Conservation (phyloP, 345 rosid species). For the Kernera saxatilis region DNA sequence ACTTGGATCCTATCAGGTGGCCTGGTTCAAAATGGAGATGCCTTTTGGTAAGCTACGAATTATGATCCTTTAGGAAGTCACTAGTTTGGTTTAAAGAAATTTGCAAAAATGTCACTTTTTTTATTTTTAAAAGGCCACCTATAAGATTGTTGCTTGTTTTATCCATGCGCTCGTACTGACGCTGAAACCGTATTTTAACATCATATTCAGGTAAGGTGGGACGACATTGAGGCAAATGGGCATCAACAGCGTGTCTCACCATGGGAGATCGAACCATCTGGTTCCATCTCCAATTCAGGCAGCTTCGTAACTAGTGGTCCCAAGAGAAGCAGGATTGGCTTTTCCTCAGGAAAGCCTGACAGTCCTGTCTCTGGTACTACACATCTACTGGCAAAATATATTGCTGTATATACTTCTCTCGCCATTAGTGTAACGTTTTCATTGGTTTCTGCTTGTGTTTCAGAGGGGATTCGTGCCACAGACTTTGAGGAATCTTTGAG, state of each 20-base stretch:
- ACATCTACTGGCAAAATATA: background rate
- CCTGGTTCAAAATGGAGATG: slow-evolving; percentile 96
- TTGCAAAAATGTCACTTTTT: too few relatives aligned
- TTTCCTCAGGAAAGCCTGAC: slow-evolving; percentile 62
- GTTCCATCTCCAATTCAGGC: slow-evolving; percentile 49
- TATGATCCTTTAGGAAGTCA: background rate
- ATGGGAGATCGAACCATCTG: slow-evolving; percentile 85
- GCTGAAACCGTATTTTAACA: slow-evolving; percentile 7
- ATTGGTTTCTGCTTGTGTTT: background rate
- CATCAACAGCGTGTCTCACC: slow-evolving; percentile 77
- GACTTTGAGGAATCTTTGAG: slow-evolving; percentile 88
- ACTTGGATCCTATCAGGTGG: slow-evolving; percentile 88
- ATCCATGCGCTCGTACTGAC: background rate
- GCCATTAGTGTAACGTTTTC: background rate
- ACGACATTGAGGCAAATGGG: slow-evolving; percentile 54
- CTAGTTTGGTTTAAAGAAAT: background rate
- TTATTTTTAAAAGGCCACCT: background rate
- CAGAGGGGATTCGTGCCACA: slow-evolving; percentile 72
- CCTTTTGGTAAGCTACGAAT: slow-evolving; percentile 49
- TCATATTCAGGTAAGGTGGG: slow-evolving; percentile 81
- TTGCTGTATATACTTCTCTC: background rate
- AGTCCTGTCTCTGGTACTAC: slow-evolving; percentile 62
- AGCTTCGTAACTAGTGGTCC: slow-evolving; percentile 52
- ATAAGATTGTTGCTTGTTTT: background rate
- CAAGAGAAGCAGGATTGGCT: slow-evolving; percentile 78